phyloP scores from a whole-genome alignment of 306 rosid species.

The Dalbergia oliveri region DNA sequence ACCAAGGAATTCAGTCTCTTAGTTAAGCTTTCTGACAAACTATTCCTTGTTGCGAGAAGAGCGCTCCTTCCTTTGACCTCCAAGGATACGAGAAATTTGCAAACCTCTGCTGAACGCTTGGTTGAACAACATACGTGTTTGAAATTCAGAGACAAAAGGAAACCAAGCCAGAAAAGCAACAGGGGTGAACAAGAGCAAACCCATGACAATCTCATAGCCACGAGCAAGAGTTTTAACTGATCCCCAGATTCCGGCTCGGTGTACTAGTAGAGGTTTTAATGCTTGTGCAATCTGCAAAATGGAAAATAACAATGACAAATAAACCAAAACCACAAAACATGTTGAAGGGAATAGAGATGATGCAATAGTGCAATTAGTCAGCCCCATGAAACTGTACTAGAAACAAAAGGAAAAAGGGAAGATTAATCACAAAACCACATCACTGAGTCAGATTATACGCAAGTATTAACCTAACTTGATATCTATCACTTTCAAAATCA shows the following conservation, averaged over 20 bases:
- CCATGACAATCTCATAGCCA: conserved; percentile 62
- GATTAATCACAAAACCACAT: background rate
- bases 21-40: conserved; percentile 18
- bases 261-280: conserved; percentile 45
- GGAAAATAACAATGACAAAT: background rate
- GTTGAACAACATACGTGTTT: conserved; percentile 64
- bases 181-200: conserved; percentile 63
- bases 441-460: background rate
- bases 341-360: conserved; percentile 13
- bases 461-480: background rate
- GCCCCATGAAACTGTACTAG: background rate
- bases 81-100: conserved; percentile 64
- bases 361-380: background rate
- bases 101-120: conserved; percentile 67
- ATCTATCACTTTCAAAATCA: conserved; percentile 21
- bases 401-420: background rate
- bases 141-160: conserved; percentile 65
- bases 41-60: conserved; percentile 56
- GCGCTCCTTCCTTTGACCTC: conserved; percentile 59
- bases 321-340: background rate
- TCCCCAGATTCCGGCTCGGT: conserved; percentile 61
- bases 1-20: conserved; percentile 21
- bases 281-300: conserved; percentile 56
- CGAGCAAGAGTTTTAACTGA: conserved; percentile 63
- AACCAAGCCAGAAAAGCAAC: conserved; percentile 65